Evolutionary conservation across 352 stramenopile species (phyloP), one percentile per base, ranked within the genome.

Genomic region (Globisporangium acanthophoron): DNA sequence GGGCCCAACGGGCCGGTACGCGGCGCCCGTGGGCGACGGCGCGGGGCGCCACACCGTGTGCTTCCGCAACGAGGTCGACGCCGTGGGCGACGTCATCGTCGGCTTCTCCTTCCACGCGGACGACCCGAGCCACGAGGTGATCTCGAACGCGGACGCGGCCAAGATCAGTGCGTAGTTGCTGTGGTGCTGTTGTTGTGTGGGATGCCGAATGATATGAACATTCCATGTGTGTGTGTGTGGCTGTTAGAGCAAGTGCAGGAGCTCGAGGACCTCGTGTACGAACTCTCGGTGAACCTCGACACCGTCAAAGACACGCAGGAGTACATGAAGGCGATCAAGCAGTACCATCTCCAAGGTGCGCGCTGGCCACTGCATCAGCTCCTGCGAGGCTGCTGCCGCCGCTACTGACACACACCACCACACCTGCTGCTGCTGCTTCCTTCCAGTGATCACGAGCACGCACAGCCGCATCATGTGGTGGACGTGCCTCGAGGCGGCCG

Each of bases 81-180:
- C 78, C 0, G 77, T 83, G 50, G 75, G 81, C 37, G 81, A 90
- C 52, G 69, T 95, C n/a, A 61, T 81, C 56, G 68, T 95, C 18
- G 85, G 85, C 39, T 95, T 95, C 63, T 95, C 85, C 3, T 88
- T 95, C 59, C 85, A 95, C 67, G 83, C 83, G 6, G 83, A 93
- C 65, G 84, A 92, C 60, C 85, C 85, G 27, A 80, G 65, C 39
- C 83, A 93, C 62, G 85, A 93, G 48, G 85, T 95, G 69, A 69
- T 95, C 33, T 95, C 85, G 46, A 95, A 95, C 55, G 85, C 85
- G 15, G 85, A 95, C 58, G 83, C 85, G 29, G 87, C 85, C 61
- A 92, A 90, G 63, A 95, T 95, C 78, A 88, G 85, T 94, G 71
- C 74, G 78, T 87, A 5, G 9, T 20, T 24, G n/a, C n/a, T 8